Base-by-base conservation (phyloP, 2,329 filamentous ascomycete genomes). In the Nemania sp. region DNA sequence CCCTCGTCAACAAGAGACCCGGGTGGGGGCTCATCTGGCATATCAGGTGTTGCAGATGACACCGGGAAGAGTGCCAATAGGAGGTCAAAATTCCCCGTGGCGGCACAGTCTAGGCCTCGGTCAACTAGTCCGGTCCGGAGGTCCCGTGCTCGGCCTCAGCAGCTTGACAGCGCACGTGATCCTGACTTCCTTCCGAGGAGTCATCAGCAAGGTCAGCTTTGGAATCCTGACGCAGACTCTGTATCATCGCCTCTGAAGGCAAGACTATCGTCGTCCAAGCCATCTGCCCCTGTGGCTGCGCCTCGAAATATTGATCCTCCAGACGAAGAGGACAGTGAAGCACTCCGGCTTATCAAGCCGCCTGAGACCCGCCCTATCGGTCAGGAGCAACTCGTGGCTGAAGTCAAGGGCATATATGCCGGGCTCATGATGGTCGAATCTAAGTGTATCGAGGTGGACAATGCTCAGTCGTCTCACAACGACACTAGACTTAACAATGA, bases 361-460 rank as follows among this genome's bases (percentile, higher is more conserved):
- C 71, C 71, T 0, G 67, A 72, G 34, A 74, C 72, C 4, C 77
- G 87, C 0, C 83, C 86, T 0, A 92, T 95, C 7, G 88, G 87
- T 0, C 88, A 91, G 62, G 88, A 92, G 0, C 90, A 96, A 67
- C 80, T 97, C 0, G 85, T 91, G 0, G 86, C 87, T 0, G 92
- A 97, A 68, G 90, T 96, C 0, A 92, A 92, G 59, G 87, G 87
- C 0, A 95, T 95, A 3, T 96, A 97, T 68, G 87, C 88, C 0
- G 92, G 90, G 0, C 76, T 97, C 0, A 88, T 92, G 0, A 91
- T 95, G 86, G 90, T 97, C 0, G 94, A 98, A 71, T 86, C 85
- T 21, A 92, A 95, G 67, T 94, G 92, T 68, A 93, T 96, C 0
- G 89, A 96, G 55, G 88, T 96, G 1, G 90, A 94, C 67, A 87